Percentiles rank a stretch among this genome's conserved stretches.
Evolutionary conservation across 192 early-diverging fungal genomes (phyloP).

Genomic region (Coemansia sp.): DNA sequence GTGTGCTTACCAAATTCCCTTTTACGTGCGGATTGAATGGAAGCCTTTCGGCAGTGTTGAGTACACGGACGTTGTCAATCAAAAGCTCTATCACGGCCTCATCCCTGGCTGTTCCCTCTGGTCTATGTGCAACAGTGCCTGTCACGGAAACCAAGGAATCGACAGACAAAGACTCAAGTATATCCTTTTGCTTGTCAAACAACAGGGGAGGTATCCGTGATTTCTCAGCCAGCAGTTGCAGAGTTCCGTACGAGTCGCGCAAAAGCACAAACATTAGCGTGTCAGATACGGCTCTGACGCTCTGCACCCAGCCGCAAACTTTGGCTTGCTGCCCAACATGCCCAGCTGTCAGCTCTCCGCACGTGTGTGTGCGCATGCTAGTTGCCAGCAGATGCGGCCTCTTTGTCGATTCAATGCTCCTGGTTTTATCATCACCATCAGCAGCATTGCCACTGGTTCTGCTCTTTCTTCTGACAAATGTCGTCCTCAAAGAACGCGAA

Average conservation of each 20-base stretch:
- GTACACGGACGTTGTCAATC: conserved; percentile 57
- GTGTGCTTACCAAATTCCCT: conserved; percentile 20
- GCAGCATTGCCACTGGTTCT: not conserved
- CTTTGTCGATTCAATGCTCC: not conserved
- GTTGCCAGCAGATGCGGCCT: conserved; percentile 22
- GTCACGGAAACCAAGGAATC: conserved; percentile 74
- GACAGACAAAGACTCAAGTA: conserved; percentile 50
- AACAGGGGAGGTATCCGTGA: conserved; percentile 43
- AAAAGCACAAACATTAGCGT: conserved; percentile 75
- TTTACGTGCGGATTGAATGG: conserved; percentile 40
- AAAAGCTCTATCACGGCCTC: conserved; percentile 67
- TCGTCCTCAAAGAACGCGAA: not conserved
- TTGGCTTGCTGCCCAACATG: conserved; percentile 67
- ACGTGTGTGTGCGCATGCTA: conserved; percentile 70
- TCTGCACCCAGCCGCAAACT: conserved; percentile 74
- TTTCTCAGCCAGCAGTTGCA: conserved; percentile 63
- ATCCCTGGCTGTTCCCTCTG: conserved; percentile 43
- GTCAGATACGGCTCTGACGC: conserved; percentile 64
- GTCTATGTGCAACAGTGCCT: conserved; percentile 65
- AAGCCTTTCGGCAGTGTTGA: conserved; percentile 63
- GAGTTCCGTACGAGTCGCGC: conserved; percentile 72
- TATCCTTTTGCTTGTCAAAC: conserved; percentile 28
- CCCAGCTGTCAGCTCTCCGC: conserved; percentile 63
- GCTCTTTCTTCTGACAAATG: not conserved
- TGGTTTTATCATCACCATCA: too few relatives aligned